Conservation (phyloP, 2,329 filamentous ascomycete species). For the Penicillium sp. region DNA sequence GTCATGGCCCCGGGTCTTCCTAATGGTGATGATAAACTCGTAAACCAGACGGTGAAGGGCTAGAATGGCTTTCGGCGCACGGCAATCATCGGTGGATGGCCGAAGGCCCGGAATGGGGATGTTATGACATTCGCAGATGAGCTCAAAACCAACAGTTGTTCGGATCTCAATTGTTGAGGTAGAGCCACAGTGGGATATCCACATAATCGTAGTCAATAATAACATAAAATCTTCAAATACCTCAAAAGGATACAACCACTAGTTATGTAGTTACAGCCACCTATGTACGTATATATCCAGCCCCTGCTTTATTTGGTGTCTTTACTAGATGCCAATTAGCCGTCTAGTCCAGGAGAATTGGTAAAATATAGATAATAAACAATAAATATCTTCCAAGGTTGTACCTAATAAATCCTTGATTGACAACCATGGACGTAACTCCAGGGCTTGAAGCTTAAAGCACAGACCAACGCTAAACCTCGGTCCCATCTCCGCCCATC, state of each 20-base stretch:
- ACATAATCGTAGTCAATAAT: background rate
- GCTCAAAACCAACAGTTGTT: background rate
- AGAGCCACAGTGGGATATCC: background rate
- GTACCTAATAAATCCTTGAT: background rate
- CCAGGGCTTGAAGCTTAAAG: background rate
- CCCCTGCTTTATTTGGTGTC: background rate
- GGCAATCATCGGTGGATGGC: background rate
- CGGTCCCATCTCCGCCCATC: slow-evolving; percentile 7
- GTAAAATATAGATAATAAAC: background rate
- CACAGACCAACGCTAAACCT: slow-evolving; percentile 14
- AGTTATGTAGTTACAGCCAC: background rate
- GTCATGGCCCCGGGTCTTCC: slow-evolving; percentile 13
- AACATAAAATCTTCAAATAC: background rate
- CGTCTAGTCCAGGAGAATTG: no score
- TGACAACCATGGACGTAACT: background rate
- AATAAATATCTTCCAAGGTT: background rate
- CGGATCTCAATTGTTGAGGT: background rate
- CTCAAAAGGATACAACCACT: background rate
- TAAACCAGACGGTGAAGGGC: background rate
- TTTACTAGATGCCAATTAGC: background rate
- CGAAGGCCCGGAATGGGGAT: background rate
- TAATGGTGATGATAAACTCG: background rate
- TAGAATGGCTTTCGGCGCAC: background rate
- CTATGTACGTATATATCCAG: background rate
- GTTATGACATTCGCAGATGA: background rate